Conservation (phyloP, 1,139 yeast genomes). For the Yamadazyma conglobata region DNA sequence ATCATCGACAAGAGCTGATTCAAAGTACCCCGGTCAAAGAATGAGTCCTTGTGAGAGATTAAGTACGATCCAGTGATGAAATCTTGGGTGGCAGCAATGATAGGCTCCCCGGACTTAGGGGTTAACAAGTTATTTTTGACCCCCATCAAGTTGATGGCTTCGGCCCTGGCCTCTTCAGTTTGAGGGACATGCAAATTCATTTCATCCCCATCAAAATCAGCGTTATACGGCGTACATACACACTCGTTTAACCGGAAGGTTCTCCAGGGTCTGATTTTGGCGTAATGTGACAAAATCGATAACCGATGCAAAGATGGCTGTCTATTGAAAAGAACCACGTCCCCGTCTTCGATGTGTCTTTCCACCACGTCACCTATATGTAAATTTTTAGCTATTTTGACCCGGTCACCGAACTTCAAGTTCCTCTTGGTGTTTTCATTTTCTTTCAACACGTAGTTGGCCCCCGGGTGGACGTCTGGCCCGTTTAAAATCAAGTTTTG, state of each 20-base stretch:
- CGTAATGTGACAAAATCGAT: constrained; percentile 92
- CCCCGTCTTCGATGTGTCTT: constrained; percentile 96
- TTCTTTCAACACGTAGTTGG: constrained; percentile 82
- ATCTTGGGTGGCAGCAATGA: constrained; percentile 99
- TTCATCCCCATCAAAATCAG: constrained; percentile 99
- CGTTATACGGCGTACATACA: constrained; percentile 98
- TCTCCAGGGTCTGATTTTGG: constrained; percentile 96
- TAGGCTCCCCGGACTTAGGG: constrained; percentile 98
- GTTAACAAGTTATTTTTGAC: constrained; percentile 92
- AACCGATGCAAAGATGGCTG: constrained; percentile 97
- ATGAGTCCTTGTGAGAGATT: constrained; percentile 89
- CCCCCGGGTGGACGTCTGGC: constrained; percentile 91
- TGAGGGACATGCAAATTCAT: constrained; percentile 99
- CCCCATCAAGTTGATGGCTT: constrained; percentile 97
- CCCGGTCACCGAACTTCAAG: constrained; percentile 82
- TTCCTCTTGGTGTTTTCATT: constrained; percentile 86
- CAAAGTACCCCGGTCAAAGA: constrained; percentile 82
- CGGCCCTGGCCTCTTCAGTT: constrained; percentile 98
- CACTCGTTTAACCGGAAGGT: constrained; percentile 96
- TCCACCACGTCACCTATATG: constrained; percentile 94
- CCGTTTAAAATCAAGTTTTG: constrained; percentile 77
- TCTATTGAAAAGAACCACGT: constrained; percentile 90
- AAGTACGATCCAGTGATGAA: constrained; percentile 95
- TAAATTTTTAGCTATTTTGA: constrained; percentile 70
- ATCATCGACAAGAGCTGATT: constrained; percentile 87